Percentiles rank a stretch among this genome's conserved stretches.
Conservation (phyloP, 768 basidiomycete genomes). For the Kwoniella newhampshirensis region DNA sequence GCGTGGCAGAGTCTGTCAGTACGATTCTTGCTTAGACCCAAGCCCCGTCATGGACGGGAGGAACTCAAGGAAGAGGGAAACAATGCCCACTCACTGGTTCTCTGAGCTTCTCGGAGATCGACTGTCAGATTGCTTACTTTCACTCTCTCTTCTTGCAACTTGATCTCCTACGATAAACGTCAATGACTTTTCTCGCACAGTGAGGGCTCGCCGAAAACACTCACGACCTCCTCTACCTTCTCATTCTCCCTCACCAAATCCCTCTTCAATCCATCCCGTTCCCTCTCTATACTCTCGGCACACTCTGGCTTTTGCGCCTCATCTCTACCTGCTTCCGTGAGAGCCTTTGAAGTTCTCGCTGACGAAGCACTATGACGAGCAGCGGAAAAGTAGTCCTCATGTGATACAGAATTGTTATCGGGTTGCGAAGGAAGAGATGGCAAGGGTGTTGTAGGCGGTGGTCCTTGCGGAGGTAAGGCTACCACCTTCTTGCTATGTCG, state of each 20-base stretch:
- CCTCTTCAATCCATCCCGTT: slow-evolving; percentile 31
- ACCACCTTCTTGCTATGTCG: slow-evolving; percentile 13
- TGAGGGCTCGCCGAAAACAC: not conserved
- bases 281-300: slow-evolving; percentile 54
- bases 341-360: no score
- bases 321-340: no score
- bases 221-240: slow-evolving; percentile 62
- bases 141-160: slow-evolving; percentile 19
- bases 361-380: no score
- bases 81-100: slow-evolving; percentile 26
- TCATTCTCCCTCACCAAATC: slow-evolving; percentile 28
- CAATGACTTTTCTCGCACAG: not conserved
- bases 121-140: slow-evolving; percentile 27
- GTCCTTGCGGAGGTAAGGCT: slow-evolving; percentile 34
- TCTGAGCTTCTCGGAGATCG: slow-evolving; percentile 35
- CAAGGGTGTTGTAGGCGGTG: slow-evolving; percentile 38
- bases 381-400: no score
- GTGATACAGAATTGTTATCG: not conserved
- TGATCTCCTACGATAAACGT: slow-evolving; percentile 19
- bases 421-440: slow-evolving; percentile 28
- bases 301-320: not conserved
- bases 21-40: not conserved
- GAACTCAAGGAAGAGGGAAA: not conserved
- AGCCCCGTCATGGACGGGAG: not conserved
- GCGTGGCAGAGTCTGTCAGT: not conserved